A percentile compares a stretch with the other conserved stretches of the same genome.
These are phyloP conservation scores for Strobilomyces confusus DNA, from an alignment of 768 basidiomycete species.

Conservation along the genomic window DNA sequence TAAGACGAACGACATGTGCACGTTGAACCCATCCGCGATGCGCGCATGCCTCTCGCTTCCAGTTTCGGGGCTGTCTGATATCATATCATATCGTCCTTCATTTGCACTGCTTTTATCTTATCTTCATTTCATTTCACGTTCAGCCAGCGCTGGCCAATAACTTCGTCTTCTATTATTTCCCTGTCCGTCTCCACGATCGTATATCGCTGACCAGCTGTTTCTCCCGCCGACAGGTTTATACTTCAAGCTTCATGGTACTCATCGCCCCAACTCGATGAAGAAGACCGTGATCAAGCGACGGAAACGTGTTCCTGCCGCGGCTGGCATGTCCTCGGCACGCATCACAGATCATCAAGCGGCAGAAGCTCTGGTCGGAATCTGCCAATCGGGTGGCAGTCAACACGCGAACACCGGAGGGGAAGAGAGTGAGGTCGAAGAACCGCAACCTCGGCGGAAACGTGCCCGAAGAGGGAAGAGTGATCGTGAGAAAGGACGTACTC, in stretches of 20 bases:
- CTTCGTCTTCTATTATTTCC: neutral
- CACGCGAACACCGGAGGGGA: slow-evolving; percentile 35
- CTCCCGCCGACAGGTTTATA: slow-evolving; percentile 68
- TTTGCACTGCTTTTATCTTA: slow-evolving; percentile 24
- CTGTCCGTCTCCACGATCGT: neutral
- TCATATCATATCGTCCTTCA: slow-evolving; percentile 21
- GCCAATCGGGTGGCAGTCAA: slow-evolving; percentile 43
- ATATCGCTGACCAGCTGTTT: slow-evolving; percentile 11
- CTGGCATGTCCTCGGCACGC: slow-evolving; percentile 40
- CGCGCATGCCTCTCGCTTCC: slow-evolving; percentile 19
- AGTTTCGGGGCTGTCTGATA: slow-evolving; percentile 6
- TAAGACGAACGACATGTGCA: slow-evolving; percentile 18
- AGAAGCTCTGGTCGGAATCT: slow-evolving; percentile 82
- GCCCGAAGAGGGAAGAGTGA: slow-evolving; percentile 38
- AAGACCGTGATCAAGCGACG: slow-evolving; percentile 98
- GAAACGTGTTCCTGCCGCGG: slow-evolving; percentile 93
- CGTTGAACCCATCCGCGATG: slow-evolving; percentile 21
- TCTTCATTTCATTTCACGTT: slow-evolving; percentile 12
- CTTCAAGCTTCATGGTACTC: slow-evolving; percentile 96
- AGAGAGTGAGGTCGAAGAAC: slow-evolving; percentile 41
- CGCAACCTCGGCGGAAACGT: slow-evolving; percentile 58
- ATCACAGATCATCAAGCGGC: slow-evolving; percentile 87
- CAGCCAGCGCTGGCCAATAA: neutral
- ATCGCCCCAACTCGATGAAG: slow-evolving; percentile 97
- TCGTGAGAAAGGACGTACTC: slow-evolving; percentile 35